Percentiles rank a stretch among this genome's conserved stretches.
These are phyloP conservation scores for Backusella luteola DNA, from an alignment of 192 early-diverging fungal genomes.

Conservation along the genomic window DNA sequence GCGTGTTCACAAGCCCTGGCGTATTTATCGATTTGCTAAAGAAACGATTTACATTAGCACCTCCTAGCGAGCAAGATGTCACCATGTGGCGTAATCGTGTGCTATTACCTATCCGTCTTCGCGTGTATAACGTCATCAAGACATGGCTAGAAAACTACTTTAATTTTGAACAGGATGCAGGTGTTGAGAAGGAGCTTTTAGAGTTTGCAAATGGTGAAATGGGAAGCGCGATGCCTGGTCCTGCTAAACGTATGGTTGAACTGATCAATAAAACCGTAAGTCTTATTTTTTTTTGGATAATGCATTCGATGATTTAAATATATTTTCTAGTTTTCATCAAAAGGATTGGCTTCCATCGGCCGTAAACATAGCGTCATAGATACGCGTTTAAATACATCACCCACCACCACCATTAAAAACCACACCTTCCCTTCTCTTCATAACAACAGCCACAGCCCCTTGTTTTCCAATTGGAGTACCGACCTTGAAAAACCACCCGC, in stretches of 20 bases:
- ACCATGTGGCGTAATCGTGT: conserved; percentile 50
- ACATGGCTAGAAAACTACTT: conserved; percentile 81
- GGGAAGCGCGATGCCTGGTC: conserved; percentile 39
- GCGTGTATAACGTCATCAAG: conserved; percentile 79
- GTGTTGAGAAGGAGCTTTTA: conserved; percentile 43
- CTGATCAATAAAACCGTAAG: conserved; percentile 54
- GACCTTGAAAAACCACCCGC: conserved; percentile 9
- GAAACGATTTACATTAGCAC: conserved; percentile 58
- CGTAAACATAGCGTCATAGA: conserved; percentile 1
- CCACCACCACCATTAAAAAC: no score
- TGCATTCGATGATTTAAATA: background rate
- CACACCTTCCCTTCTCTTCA: background rate
- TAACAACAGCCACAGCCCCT: background rate
- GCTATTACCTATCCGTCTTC: conserved; percentile 58
- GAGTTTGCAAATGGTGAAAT: conserved; percentile 55
- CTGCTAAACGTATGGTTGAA: conserved; percentile 46
- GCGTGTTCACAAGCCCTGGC: conserved; percentile 70
- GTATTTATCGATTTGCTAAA: conserved; percentile 65
- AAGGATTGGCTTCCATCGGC: background rate
- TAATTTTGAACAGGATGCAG: conserved; percentile 53
- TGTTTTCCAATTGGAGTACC: background rate
- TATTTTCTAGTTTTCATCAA: conserved; percentile 10
- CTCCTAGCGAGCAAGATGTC: conserved; percentile 40
- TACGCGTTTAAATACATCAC: background rate
- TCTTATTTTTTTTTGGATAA: background rate